Evolutionary conservation across 2,329 filamentous ascomycete species (phyloP), one percentile per base, ranked within the genome.

Genomic region (Chaetomium sp.): DNA sequence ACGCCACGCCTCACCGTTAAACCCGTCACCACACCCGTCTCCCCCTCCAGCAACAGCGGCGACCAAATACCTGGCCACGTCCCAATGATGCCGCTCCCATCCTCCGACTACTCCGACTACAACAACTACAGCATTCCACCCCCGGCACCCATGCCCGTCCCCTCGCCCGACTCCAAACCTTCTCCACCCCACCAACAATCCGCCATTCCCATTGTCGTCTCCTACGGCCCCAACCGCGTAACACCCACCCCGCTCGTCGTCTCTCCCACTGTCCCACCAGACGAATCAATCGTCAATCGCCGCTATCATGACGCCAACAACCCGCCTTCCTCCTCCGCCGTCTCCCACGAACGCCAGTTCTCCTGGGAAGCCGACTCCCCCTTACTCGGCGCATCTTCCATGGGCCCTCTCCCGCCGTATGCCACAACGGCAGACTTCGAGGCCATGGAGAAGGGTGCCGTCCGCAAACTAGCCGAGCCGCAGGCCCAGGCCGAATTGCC

Each of bases 201-300:
- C 14, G 49, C 57, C 5, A n/a, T 49, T 1, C 61, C 59, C 7
- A 53, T 61, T 6, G 57, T 67, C 27, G 59, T 64, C 35, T 67
- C 65, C 0, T 67, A 67, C 44, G 65, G 65, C 8, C 65, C 65
- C 2, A 67, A 67, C 51, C 58, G 53, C 2, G 63, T 67, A 6
- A 67, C 64, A 1, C 65, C 64, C 5, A 67, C 63, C 3, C 64
- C 64, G n/a, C 41, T 53, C 5, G 53, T 66, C 8, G 51, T 50
- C 5, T 55, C 60, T 2, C 61, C 63, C 0, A 65, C 62, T 19
- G 61, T 63, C 1, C 63, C 64, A 1, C 62, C 61, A 2, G 61
- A 64, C 53, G 63, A 66, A 10, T 49, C 56, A n/a, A 53, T 64
- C 37, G 37, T 63, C 49, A 59, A 59, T 34, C 59, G 60, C 44